These are phyloP conservation scores for Phytophthora agathidicida DNA, from an alignment of 352 stramenopile genomes.

Conservation along the genomic window DNA sequence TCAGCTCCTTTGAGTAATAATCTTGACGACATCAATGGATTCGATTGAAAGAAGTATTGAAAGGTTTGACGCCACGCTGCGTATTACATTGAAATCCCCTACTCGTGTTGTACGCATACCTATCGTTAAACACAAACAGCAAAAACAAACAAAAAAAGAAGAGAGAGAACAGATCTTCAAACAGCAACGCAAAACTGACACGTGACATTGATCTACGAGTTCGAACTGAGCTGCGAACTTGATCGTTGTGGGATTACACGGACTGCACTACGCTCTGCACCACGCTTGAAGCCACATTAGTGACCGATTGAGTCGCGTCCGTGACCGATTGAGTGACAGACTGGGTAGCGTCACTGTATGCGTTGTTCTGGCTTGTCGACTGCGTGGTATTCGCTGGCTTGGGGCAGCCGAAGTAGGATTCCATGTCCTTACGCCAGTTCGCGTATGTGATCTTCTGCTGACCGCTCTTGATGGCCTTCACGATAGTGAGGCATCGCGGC, in stretches of 20 bases:
- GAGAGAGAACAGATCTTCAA: neutral
- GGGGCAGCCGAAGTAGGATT: constrained; percentile 50
- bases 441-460: constrained; percentile 34
- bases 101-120: too few relatives aligned
- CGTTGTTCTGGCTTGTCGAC: constrained; percentile 4
- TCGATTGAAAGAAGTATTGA: too few relatives aligned
- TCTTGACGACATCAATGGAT: too few relatives aligned
- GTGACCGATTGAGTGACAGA: constrained; percentile 4
- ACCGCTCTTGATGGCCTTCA: constrained; percentile 49
- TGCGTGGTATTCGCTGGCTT: constrained; percentile 30
- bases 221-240: constrained; percentile 2
- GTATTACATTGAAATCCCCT: too few relatives aligned
- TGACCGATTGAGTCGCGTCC: neutral
- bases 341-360: constrained; percentile 9
- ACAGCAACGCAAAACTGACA: neutral
- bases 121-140: too few relatives aligned
- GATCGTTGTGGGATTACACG: constrained; percentile 11
- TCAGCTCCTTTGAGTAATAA: too few relatives aligned
- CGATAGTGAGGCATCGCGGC: constrained; percentile 50
- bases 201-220: constrained; percentile 13
- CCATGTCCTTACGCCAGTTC: constrained; percentile 46
- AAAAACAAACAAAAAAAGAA: too few relatives aligned
- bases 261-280: constrained; percentile 34
- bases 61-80: too few relatives aligned
- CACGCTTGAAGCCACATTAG: constrained; percentile 13